Conservation (phyloP, 495 filamentous ascomycete species). For the Penicillium samsonianum region DNA sequence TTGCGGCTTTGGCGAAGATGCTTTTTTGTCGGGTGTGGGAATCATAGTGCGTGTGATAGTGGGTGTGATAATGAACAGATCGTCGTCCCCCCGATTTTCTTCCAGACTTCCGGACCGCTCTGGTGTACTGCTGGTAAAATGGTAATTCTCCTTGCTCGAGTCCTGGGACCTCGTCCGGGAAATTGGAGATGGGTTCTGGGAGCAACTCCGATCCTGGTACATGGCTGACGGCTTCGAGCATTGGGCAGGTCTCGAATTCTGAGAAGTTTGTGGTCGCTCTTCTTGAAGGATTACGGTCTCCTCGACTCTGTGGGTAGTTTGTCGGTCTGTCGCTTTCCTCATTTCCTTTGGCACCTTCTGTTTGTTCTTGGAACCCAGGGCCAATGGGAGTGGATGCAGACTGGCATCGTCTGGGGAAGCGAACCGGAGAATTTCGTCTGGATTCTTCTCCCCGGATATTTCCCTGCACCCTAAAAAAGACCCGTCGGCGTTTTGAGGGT, state of each 20-base stretch:
- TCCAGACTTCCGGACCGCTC: slow-evolving; percentile 19
- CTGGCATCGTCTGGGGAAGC: slow-evolving; percentile 34
- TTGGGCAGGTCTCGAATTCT: slow-evolving; percentile 48
- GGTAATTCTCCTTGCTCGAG: slow-evolving; percentile 34
- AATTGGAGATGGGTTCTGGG: slow-evolving; percentile 22
- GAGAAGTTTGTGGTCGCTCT: slow-evolving; percentile 40
- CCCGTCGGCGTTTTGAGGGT: slow-evolving; percentile 33
- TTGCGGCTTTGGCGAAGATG: slow-evolving; percentile 19
- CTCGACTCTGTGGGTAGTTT: slow-evolving; percentile 16
- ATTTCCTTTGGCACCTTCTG: slow-evolving; percentile 26
- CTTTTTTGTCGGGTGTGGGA: slow-evolving; percentile 25
- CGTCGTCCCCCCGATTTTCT: slow-evolving; percentile 31
- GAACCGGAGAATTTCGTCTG: slow-evolving; percentile 46
- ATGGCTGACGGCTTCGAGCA: slow-evolving; percentile 41
- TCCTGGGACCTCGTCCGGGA: slow-evolving; percentile 19
- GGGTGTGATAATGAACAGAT: slow-evolving; percentile 55
- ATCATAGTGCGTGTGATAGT: slow-evolving; percentile 48
- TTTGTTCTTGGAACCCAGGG: slow-evolving; percentile 28
- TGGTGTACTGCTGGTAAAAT: slow-evolving; percentile 15
- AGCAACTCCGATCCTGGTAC: slow-evolving; percentile 34
- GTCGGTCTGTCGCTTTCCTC: slow-evolving; percentile 16
- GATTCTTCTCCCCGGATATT: slow-evolving; percentile 41
- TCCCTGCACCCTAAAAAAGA: slow-evolving; percentile 54
- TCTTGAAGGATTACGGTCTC: slow-evolving; percentile 30
- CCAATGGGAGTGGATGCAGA: slow-evolving; percentile 28